Evolutionary conservation across 1,284 basidiomycete species (phyloP), one percentile per base, ranked within the genome.

Genomic region (Fistulinella cinereoalba): DNA sequence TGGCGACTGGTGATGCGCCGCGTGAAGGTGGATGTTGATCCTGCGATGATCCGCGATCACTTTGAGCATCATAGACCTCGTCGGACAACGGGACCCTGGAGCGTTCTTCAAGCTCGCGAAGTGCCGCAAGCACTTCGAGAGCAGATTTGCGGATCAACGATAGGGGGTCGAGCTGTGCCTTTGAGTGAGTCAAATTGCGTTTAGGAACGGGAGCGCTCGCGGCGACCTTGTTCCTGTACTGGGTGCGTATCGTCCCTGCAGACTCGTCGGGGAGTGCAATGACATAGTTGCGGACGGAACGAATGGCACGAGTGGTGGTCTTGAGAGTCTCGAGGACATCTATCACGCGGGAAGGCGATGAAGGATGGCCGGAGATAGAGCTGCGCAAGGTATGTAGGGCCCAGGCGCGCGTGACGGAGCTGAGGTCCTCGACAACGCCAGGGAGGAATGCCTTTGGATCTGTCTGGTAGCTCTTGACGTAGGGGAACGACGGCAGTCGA

Each of bases 201-300:
- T 68, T 70, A 6, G 66, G 68, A 2, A 66, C 60, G 16, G 71
- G 67, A 38, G 61, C 56, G 42, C 60, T 69, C 50, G 58, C 71
- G 56, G 66, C 69, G 56, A 58, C 76, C 52, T 58, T 71, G 56
- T 56, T 72, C 54, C 60, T 76, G 59, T 72, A 76, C 15, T 83
- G 72, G 21, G 73, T 72, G 19, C 75, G 75, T 43, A 77, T 73
- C 4, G 76, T 73, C 22, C 73, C 76, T 12, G 77, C 70, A 3
- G 77, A 75, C 52, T 89, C 87, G 57, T 88, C 85, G 0, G 88
- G 89, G 15, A 92, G 77, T 0, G 86, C 82, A 23, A 92, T 71
- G 23, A 90, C 71, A 61, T 91, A 92, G 62, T 90, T 89, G 19
- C 89, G 77, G 25, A 90, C 84, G 21, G 84, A 81, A 29, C 89